A percentile compares a stretch with the other conserved stretches of the same genome.
Conservation (phyloP, 2,329 filamentous ascomycete genomes). For the Alternaria panax region DNA sequence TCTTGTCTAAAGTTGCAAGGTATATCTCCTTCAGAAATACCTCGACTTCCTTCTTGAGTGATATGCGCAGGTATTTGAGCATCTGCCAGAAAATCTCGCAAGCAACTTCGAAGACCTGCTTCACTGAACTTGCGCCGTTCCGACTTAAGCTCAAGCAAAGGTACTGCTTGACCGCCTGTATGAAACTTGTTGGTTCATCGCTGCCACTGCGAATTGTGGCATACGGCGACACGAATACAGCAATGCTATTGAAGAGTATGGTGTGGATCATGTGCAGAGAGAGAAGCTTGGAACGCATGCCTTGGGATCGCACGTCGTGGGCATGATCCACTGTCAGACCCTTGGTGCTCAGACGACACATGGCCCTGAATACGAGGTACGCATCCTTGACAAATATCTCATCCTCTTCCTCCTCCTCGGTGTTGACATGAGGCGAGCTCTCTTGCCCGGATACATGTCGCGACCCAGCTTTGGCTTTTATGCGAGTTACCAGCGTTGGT, state of each 20-base stretch:
- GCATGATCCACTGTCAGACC: conserved; percentile 87
- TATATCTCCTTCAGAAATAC: conserved; percentile 99
- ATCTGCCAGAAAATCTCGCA: conserved; percentile 99
- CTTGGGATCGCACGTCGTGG: conserved; percentile 89
- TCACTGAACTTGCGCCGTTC: conserved; percentile 92
- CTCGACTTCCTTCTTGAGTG: conserved; percentile 98
- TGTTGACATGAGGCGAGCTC: conserved; percentile 57
- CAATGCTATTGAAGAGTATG: conserved; percentile 90
- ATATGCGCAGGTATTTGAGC: conserved; percentile 89
- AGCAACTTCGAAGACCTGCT: conserved; percentile 91
- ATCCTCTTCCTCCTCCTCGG: conserved; percentile 78
- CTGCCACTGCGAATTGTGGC: conserved; percentile 93
- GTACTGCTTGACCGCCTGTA: conserved; percentile 96
- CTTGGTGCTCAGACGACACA: conserved; percentile 97
- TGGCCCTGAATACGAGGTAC: conserved; percentile 94
- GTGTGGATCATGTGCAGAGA: conserved; percentile 96
- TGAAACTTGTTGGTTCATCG: conserved; percentile 85
- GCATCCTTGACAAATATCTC: conserved; percentile 97
- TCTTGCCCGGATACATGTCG: conserved; percentile 55
- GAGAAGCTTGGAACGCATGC: conserved; percentile 96
- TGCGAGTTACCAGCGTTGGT: conserved; percentile 70
- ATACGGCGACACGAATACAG: conserved; percentile 87
- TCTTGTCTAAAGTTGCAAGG: conserved; percentile 85
- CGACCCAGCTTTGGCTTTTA: conserved; percentile 57
- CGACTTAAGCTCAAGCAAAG: conserved; percentile 92